These are phyloP conservation scores for Ophiosphaerella narmari DNA, from an alignment of 2,329 filamentous ascomycete genomes.

Conservation along the genomic window DNA sequence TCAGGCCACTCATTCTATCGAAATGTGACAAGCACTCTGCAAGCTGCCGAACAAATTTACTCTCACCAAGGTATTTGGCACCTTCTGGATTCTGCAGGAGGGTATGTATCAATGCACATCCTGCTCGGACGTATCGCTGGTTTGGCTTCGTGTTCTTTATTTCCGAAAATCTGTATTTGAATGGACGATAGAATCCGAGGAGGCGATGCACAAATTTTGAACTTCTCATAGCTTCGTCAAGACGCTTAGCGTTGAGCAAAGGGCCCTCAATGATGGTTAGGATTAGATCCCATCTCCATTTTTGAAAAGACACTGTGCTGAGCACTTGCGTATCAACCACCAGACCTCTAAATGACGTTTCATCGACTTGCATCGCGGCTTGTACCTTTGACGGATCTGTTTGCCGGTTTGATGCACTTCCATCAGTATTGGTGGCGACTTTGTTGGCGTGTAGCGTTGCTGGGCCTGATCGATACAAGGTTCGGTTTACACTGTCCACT, in stretches of 20 bases:
- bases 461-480: slow-evolving; percentile 78
- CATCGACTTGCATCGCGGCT: slow-evolving; percentile 65
- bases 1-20: slow-evolving; percentile 75
- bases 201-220: slow-evolving; percentile 96
- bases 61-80: slow-evolving; percentile 81
- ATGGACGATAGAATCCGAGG: slow-evolving; percentile 92
- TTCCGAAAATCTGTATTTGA: slow-evolving; percentile 94
- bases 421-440: slow-evolving; percentile 22
- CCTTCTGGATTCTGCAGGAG: slow-evolving; percentile 86
- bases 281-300: slow-evolving; percentile 98
- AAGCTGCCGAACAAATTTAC: slow-evolving; percentile 90
- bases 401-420: slow-evolving; percentile 40
- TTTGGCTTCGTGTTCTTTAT: slow-evolving; percentile 89
- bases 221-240: slow-evolving; percentile 91
- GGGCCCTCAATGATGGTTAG: slow-evolving; percentile 91
- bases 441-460: slow-evolving; percentile 42
- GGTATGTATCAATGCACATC: slow-evolving; percentile 85
- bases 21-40: slow-evolving; percentile 95
- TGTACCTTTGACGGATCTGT: slow-evolving; percentile 57
- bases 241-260: slow-evolving; percentile 82
- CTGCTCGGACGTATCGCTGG: slow-evolving; percentile 89
- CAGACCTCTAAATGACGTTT: slow-evolving; percentile 64
- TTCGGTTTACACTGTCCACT: slow-evolving; percentile 95
- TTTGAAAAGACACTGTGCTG: slow-evolving; percentile 84
- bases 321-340: slow-evolving; percentile 83